These are phyloP conservation scores for Mortierella sp. DNA, from an alignment of 371 early-diverging fungal species.

Conservation along the genomic window DNA sequence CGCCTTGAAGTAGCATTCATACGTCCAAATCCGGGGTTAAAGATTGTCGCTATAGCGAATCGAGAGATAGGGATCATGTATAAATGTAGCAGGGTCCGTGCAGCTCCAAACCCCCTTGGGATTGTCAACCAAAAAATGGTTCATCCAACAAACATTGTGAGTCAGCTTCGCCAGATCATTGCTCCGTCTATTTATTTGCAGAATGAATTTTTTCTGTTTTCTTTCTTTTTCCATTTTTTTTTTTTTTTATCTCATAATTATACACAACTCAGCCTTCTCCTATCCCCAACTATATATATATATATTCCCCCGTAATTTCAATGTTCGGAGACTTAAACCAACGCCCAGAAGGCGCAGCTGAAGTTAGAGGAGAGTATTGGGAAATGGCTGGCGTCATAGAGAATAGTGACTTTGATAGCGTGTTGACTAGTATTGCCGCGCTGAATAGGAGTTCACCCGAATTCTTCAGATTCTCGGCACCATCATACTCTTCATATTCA, in stretches of 20 bases:
- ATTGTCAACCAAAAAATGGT: too few relatives aligned
- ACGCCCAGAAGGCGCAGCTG: neutral
- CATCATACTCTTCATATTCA: neutral
- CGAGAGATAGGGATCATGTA: too few relatives aligned
- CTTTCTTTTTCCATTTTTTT: neutral
- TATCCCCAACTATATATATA: neutral
- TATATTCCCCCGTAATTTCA: neutral
- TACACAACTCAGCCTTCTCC: neutral
- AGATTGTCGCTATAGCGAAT: too few relatives aligned
- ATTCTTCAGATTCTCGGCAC: neutral
- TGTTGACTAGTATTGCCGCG: neutral
- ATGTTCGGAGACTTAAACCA: neutral
- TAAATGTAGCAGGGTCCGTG: too few relatives aligned
- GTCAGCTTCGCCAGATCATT: neutral
- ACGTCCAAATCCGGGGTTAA: too few relatives aligned
- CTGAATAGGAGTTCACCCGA: neutral
- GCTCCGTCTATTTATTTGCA: neutral
- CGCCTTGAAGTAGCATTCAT: too few relatives aligned
- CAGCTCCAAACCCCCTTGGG: too few relatives aligned
- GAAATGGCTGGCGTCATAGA: neutral
- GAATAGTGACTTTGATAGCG: neutral
- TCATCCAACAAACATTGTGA: neutral
- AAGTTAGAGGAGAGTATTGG: neutral
- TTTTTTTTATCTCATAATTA: neutral
- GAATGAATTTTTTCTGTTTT: neutral